These are phyloP conservation scores for Piloderma croceum DNA, from an alignment of 768 basidiomycete genomes.

Conservation along the genomic window DNA sequence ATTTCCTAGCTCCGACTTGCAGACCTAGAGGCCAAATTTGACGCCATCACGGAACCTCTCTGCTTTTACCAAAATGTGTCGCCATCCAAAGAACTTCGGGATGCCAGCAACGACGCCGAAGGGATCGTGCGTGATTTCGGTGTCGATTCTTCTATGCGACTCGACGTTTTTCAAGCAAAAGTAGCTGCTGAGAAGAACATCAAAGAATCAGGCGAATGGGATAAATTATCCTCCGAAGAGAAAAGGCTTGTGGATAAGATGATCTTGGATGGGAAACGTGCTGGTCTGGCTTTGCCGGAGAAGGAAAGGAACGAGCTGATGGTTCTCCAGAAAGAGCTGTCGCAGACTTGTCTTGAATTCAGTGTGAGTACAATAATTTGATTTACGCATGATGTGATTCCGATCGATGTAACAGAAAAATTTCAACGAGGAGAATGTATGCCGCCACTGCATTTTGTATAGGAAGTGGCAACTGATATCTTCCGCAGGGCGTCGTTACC, in stretches of 20 bases:
- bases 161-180: conserved; percentile 76
- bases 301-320: conserved; percentile 53
- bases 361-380: conserved; percentile 49
- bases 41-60: conserved; percentile 51
- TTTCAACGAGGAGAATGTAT: conserved; percentile 82
- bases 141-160: conserved; percentile 75
- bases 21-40: conserved; percentile 50
- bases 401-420: conserved; percentile 51
- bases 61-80: conserved; percentile 83
- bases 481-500: conserved; percentile 46
- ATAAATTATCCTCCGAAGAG: conserved; percentile 59
- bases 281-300: conserved; percentile 70
- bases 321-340: conserved; percentile 68
- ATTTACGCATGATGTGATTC: neutral
- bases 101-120: conserved; percentile 74
- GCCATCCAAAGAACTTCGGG: conserved; percentile 65
- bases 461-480: neutral
- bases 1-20: conserved; percentile 51
- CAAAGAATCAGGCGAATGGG: conserved; percentile 55
- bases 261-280: conserved; percentile 73
- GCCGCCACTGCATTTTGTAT: conserved; percentile 6
- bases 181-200: conserved; percentile 64
- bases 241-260: conserved; percentile 77
- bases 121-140: conserved; percentile 62
- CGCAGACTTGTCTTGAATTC: conserved; percentile 73